phyloP scores from a whole-genome alignment of 768 basidiomycete genomes.

The Lactarius hengduanensis region DNA sequence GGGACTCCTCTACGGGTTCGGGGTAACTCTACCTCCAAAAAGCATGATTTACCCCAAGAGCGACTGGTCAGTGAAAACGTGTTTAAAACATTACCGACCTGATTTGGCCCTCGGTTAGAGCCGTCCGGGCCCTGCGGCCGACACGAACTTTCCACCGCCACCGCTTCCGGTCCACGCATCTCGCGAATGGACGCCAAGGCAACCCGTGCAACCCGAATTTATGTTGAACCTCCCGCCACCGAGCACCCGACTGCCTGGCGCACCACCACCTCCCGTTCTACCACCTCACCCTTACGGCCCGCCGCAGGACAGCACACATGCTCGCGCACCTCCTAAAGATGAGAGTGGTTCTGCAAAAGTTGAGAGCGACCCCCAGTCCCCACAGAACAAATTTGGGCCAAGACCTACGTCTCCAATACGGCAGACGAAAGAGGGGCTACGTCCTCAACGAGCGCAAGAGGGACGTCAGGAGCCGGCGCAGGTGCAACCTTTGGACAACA shows the following conservation, averaged over 20 bases:
- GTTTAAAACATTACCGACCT: background rate
- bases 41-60: constrained; percentile 4
- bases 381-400: background rate
- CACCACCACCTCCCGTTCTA: constrained; percentile 21
- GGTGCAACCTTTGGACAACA: background rate
- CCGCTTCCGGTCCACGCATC: background rate
- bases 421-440: constrained; percentile 1
- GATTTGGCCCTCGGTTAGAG: background rate
- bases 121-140: constrained; percentile 7
- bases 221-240: constrained; percentile 21
- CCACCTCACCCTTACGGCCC: background rate
- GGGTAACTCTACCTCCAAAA: background rate
- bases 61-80: constrained; percentile 6
- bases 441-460: constrained; percentile 3
- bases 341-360: background rate
- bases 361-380: constrained; percentile 5
- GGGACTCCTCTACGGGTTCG: background rate
- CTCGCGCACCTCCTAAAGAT: background rate
- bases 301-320: background rate
- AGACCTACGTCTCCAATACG: constrained; percentile 4
- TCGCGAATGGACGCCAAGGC: constrained; percentile 22
- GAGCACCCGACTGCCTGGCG: constrained; percentile 22
- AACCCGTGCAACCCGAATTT: constrained; percentile 7
- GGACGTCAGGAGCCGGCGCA: constrained; percentile 4
- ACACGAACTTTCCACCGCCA: background rate